Base-by-base conservation (phyloP, 768 basidiomycete species). In the Auriculariales sp. region DNA sequence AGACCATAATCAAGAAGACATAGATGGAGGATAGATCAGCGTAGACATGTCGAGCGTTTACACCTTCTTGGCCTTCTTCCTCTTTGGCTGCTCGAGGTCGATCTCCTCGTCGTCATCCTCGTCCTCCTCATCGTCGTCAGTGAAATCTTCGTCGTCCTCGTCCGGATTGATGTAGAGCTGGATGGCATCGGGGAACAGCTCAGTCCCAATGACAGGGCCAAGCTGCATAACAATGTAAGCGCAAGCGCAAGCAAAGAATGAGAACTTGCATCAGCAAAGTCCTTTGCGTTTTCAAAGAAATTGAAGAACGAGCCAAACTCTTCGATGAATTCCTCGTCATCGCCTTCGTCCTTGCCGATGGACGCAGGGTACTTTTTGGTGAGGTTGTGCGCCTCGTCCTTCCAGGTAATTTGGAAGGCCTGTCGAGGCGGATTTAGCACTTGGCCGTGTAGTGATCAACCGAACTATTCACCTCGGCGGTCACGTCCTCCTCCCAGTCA, bases 221-320 rank as follows among this genome's bases (percentile, higher is more conserved):
- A 88, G 69, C 87, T 90, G 62, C 50, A 52, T 35, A n/a, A 17
- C 34, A 29, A 9, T n/a, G 22, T 31, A 12, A 42, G 25, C 32
- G 47, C 49, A 22, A 10, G 28, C 31, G 17, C 29, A 47, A 33
- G 29, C 32, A 19, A 28, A 17, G 14, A 28, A 29, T 29, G 36
- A 44, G 28, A 28, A 65, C 77, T 68, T 61, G 87, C 87, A 55
- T 87, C 83, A 53, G 70, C 74, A 12, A 75, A 72, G 59, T 89
- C 87, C 32, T 67, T 59, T 10, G 71, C 69, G 53, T 71, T 59
- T 64, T 84, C 87, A 53, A 91, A 89, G 60, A 83, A 82, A 68
- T 89, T 88, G 74, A 91, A 91, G 70, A 91, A 88, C 59, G 80
- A 86, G 50, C 88, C 88, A 46, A 73, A 65, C 46, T 91, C 88